Evolutionary conservation across 2,329 filamentous ascomycete species (phyloP).

Genomic region (Colletotrichum melonis): DNA sequence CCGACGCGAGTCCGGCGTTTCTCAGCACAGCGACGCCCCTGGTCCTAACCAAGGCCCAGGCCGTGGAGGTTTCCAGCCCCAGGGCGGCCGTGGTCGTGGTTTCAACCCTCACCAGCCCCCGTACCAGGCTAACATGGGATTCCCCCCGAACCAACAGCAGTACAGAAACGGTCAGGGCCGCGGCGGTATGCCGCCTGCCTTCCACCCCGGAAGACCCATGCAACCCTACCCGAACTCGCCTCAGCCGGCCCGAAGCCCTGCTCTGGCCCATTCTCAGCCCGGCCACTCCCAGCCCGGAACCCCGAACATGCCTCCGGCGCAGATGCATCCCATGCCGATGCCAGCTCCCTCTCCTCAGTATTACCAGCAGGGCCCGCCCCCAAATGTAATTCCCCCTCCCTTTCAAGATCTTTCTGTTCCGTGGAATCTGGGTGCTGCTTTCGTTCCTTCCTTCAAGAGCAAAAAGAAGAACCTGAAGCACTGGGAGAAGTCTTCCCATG

Average conservation of each 20-base stretch:
- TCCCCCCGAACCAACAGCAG: slow-evolving; percentile 53
- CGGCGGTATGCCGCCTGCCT: slow-evolving; percentile 59
- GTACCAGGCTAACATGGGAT: slow-evolving; percentile 58
- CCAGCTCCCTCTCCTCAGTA: slow-evolving; percentile 68
- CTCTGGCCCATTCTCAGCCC: slow-evolving; percentile 73
- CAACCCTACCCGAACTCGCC: slow-evolving; percentile 72
- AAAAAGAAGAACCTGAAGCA: slow-evolving; percentile 54
- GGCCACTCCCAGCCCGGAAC: slow-evolving; percentile 75
- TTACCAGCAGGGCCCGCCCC: slow-evolving; percentile 62
- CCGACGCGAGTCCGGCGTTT: slow-evolving; percentile 76
- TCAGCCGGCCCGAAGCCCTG: slow-evolving; percentile 74
- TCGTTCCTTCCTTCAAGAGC: slow-evolving; percentile 47
- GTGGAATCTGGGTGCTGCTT: slow-evolving; percentile 7
- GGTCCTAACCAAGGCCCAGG: slow-evolving; percentile 68
- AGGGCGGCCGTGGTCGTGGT: slow-evolving; percentile 62
- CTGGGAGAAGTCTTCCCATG: slow-evolving; percentile 56
- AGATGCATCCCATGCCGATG: slow-evolving; percentile 72
- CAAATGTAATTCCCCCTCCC: slow-evolving; percentile 62
- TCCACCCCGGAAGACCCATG: slow-evolving; percentile 50
- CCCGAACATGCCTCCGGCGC: slow-evolving; percentile 73
- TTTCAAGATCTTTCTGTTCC: slow-evolving; percentile 44
- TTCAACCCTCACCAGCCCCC: slow-evolving; percentile 58
- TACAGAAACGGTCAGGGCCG: slow-evolving; percentile 60
- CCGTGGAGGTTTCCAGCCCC: slow-evolving; percentile 64
- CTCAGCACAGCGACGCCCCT: slow-evolving; percentile 65